Evolutionary conservation across 768 basidiomycete genomes (phyloP).

Genomic region (Termitomyces eurrhizus): DNA sequence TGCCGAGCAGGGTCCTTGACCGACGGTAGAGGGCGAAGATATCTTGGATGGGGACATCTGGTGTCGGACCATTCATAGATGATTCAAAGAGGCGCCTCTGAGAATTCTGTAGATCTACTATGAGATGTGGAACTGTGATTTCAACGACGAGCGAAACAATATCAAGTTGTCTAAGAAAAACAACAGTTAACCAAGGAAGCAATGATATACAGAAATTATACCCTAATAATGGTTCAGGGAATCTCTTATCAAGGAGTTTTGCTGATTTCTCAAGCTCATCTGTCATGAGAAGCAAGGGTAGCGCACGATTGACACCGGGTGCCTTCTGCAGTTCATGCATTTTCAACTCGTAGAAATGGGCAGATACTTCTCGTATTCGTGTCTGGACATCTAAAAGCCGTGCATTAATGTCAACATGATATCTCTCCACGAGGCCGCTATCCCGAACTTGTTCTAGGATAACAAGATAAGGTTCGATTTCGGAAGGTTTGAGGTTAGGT

Average conservation of each 20-base stretch:
- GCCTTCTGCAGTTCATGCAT: slow-evolving; percentile 59
- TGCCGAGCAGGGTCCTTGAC: slow-evolving; percentile 67
- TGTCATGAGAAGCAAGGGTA: slow-evolving; percentile 80
- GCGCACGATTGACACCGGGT: slow-evolving; percentile 77
- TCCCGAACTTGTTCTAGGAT: slow-evolving; percentile 71
- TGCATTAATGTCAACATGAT: slow-evolving; percentile 67
- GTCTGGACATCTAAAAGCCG: slow-evolving; percentile 68
- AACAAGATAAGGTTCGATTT: slow-evolving; percentile 58
- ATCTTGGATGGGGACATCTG: slow-evolving; percentile 86
- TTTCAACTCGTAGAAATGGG: slow-evolving; percentile 59
- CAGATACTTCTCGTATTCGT: slow-evolving; percentile 55
- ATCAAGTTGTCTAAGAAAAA: slow-evolving; percentile 55
- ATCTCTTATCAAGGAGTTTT: slow-evolving; percentile 82
- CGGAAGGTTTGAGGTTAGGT: slow-evolving; percentile 68
- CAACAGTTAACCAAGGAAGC: slow-evolving; percentile 1
- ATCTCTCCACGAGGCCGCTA: slow-evolving; percentile 67
- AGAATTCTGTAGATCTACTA: slow-evolving; percentile 63
- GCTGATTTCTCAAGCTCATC: slow-evolving; percentile 86
- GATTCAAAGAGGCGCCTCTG: slow-evolving; percentile 77
- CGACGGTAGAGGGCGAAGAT: slow-evolving; percentile 84
- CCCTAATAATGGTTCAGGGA: slow-evolving; percentile 80
- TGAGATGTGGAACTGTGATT: slow-evolving; percentile 58
- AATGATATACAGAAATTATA: slow-evolving; percentile 28
- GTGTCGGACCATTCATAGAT: slow-evolving; percentile 83
- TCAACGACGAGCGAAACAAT: slow-evolving; percentile 74